These are phyloP conservation scores for Annulohypoxylon truncatum DNA, from an alignment of 2,329 filamentous ascomycete species.

Conservation along the genomic window DNA sequence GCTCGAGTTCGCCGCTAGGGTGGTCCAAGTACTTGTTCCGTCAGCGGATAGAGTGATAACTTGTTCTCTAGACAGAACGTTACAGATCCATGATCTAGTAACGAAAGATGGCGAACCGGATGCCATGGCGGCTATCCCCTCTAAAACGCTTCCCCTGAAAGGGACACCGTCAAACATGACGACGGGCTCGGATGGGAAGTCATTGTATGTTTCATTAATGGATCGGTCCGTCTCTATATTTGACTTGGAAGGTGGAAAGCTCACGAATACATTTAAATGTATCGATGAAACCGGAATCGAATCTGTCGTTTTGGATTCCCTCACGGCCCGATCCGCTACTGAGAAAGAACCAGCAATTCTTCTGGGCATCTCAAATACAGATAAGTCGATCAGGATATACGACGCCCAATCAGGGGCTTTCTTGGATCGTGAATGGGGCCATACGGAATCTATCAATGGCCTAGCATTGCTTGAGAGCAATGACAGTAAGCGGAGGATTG, in stretches of 20 bases:
- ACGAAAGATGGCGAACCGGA: constrained; percentile 73
- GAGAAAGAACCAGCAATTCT: constrained; percentile 72
- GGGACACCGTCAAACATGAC: constrained; percentile 88
- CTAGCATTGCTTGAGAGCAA: constrained; percentile 75
- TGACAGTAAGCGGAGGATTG: constrained; percentile 67
- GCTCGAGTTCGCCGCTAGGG: constrained; percentile 89
- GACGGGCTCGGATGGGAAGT: constrained; percentile 70
- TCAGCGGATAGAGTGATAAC: constrained; percentile 82
- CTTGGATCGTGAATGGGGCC: constrained; percentile 90
- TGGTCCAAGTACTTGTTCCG: constrained; percentile 79
- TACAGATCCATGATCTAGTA: constrained; percentile 84
- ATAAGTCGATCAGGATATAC: constrained; percentile 95
- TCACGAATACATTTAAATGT: constrained; percentile 81
- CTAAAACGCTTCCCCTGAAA: constrained; percentile 83
- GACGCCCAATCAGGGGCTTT: constrained; percentile 81
- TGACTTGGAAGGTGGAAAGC: constrained; percentile 74
- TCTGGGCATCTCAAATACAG: constrained; percentile 89
- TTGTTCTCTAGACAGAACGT: constrained; percentile 86
- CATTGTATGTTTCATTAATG: constrained; percentile 68
- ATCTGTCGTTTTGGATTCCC: constrained; percentile 82
- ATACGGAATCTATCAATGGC: constrained; percentile 92
- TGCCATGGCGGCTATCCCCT: constrained; percentile 79
- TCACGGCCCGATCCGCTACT: constrained; percentile 71
- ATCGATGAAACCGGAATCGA: constrained; percentile 84
- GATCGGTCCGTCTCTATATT: constrained; percentile 72